Percentiles rank a stretch among this genome's conserved stretches.
Conservation (phyloP, 2,329 filamentous ascomycete genomes). For the Akanthomyces lecanii region DNA sequence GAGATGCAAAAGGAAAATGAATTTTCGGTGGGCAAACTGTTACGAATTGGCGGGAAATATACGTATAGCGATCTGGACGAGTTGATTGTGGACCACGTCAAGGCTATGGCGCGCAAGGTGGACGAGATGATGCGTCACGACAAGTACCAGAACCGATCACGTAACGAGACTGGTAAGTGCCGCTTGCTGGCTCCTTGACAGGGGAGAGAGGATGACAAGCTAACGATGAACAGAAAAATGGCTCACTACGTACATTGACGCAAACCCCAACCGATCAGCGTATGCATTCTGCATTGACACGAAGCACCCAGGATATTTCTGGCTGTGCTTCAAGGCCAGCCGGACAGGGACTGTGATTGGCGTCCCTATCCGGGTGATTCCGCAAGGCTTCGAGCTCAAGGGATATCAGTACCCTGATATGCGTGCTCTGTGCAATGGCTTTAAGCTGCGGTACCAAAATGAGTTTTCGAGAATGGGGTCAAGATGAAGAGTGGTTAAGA, state of each 20-base stretch:
- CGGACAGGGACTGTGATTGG: slow-evolving; percentile 66
- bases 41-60: slow-evolving; percentile 83
- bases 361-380: slow-evolving; percentile 86
- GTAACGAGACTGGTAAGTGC: slow-evolving; percentile 70
- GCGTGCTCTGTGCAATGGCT: slow-evolving; percentile 91
- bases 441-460: slow-evolving; percentile 74
- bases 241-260: slow-evolving; percentile 92
- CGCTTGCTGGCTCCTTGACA: not conserved
- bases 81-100: slow-evolving; percentile 93
- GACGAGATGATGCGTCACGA: slow-evolving; percentile 94
- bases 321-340: slow-evolving; percentile 92
- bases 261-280: slow-evolving; percentile 87
- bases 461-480: slow-evolving; percentile 59
- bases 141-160: slow-evolving; percentile 81
- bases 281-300: slow-evolving; percentile 95
- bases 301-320: slow-evolving; percentile 91
- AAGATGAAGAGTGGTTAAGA: slow-evolving; percentile 22
- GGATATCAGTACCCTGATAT: slow-evolving; percentile 90
- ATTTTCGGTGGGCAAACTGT: slow-evolving; percentile 81
- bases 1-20: slow-evolving; percentile 97
- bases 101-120: slow-evolving; percentile 96
- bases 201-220: not conserved
- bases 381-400: slow-evolving; percentile 87
- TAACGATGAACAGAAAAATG: slow-evolving; percentile 66
- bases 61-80: slow-evolving; percentile 96